A percentile compares a stretch with the other conserved stretches of the same genome.
phyloP scores from a whole-genome alignment of 1,284 basidiomycete species.

The Paramarasmius palmivorus region DNA sequence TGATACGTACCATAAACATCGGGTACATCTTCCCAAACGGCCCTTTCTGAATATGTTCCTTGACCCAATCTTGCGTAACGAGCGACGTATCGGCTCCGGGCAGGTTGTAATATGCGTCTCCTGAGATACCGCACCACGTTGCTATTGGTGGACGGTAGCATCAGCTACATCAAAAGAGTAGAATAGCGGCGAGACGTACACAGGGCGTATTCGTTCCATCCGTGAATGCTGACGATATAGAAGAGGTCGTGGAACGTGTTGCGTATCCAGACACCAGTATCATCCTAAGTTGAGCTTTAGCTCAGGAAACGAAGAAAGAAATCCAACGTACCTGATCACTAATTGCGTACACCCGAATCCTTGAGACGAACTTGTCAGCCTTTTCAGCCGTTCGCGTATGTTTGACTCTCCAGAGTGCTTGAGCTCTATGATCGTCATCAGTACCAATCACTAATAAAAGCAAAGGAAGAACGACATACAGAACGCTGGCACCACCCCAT shows the following conservation, averaged over 20 bases:
- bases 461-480: not conserved
- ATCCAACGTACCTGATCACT: constrained; percentile 2
- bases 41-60: constrained; percentile 3
- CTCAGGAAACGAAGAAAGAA: not conserved
- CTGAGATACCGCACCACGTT: constrained; percentile 1
- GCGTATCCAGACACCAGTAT: constrained; percentile 7
- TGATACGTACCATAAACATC: not conserved
- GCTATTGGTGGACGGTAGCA: not conserved
- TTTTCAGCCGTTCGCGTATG: not conserved
- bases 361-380: constrained; percentile 1
- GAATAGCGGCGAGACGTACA: not conserved
- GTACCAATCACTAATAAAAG: too few relatives aligned
- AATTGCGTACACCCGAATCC: constrained; percentile 6
- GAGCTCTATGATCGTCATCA: not conserved
- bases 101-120: not conserved
- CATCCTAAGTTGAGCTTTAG: not conserved
- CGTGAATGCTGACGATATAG: constrained; percentile 8
- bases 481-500: constrained; percentile 9
- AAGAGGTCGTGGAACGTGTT: constrained; percentile 4
- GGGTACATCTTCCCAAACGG: constrained; percentile 2
- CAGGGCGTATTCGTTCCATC: constrained; percentile 5
- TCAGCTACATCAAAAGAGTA: too few relatives aligned
- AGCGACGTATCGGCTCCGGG: constrained; percentile 1
- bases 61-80: constrained; percentile 4
- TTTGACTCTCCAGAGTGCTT: constrained; percentile 4